phyloP scores from a whole-genome alignment of 306 rosid genomes.

The Carpinus viminea region DNA sequence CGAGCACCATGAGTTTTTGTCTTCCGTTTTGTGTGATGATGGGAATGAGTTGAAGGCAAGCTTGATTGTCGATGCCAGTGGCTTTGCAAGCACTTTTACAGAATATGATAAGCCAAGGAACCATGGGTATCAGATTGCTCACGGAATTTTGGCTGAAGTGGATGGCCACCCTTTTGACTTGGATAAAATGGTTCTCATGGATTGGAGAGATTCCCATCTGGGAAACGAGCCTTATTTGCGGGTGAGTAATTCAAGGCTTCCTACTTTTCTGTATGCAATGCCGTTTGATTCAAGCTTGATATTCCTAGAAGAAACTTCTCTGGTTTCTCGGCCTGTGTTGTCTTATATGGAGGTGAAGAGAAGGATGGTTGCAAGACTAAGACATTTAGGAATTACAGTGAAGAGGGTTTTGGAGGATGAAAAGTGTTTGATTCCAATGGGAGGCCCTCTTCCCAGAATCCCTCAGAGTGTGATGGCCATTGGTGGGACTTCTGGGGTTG shows the following conservation, averaged over 20 bases:
- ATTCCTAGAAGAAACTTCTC: conserved; percentile 85
- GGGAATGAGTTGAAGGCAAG: conserved; percentile 59
- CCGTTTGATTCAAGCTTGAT: conserved; percentile 71
- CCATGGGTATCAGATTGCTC: conserved; percentile 76
- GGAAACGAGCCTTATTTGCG: conserved; percentile 69
- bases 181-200: conserved; percentile 74
- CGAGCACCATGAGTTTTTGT: conserved; percentile 57
- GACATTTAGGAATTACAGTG: conserved; percentile 79
- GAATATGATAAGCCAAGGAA: conserved; percentile 51
- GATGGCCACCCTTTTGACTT: conserved; percentile 76
- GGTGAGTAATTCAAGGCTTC: conserved; percentile 49
- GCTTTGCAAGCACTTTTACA: conserved; percentile 54
- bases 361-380: conserved; percentile 83
- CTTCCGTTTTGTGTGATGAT: conserved; percentile 58
- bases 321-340: conserved; percentile 70
- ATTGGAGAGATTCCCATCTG: conserved; percentile 77
- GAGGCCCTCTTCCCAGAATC: conserved; percentile 73
- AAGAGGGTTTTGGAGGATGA: conserved; percentile 66
- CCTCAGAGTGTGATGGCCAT: conserved; percentile 73
- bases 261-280: conserved; percentile 91
- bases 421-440: conserved; percentile 95
- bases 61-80: conserved; percentile 81
- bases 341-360: conserved; percentile 60
- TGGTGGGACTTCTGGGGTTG: conserved; percentile 79
- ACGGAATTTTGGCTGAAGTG: conserved; percentile 81